These are phyloP conservation scores for Penicillium janthinellum DNA, from an alignment of 2,329 filamentous ascomycete genomes.

Conservation along the genomic window DNA sequence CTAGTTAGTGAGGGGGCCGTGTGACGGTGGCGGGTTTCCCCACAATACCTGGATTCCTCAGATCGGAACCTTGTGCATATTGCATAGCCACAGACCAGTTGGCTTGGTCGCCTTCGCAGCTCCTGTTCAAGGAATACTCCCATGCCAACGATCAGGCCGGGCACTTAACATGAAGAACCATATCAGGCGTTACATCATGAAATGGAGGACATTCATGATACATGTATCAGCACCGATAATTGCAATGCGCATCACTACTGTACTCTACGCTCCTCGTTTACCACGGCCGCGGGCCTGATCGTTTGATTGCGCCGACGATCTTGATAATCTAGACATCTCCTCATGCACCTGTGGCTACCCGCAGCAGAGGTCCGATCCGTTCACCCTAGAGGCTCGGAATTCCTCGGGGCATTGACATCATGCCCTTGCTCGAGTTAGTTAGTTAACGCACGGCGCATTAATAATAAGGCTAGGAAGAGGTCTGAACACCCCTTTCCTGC, in stretches of 20 bases:
- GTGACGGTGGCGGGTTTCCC: constrained; percentile 17
- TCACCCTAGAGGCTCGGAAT: background rate
- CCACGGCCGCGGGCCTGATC: background rate
- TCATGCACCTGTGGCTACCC: background rate
- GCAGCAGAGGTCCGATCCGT: background rate
- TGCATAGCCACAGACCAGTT: background rate
- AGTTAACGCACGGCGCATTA: background rate
- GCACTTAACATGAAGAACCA: background rate
- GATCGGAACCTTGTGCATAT: constrained; percentile 7
- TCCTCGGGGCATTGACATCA: constrained; percentile 15
- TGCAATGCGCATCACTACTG: background rate
- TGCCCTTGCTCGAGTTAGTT: background rate
- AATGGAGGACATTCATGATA: no score
- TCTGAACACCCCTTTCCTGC: constrained; percentile 5
- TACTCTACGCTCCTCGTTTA: background rate
- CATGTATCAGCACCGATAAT: no score
- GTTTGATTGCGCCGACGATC: background rate
- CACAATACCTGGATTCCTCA: constrained; percentile 13
- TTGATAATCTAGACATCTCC: background rate
- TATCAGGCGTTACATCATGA: no score
- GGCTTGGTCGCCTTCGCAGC: background rate
- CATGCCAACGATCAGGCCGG: background rate
- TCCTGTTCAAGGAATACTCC: background rate
- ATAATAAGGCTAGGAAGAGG: constrained; percentile 10
- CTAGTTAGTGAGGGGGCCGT: constrained; percentile 2